Evolutionary conservation across 495 filamentous ascomycete genomes (phyloP).

Genomic region (Neurospora pannonica): DNA sequence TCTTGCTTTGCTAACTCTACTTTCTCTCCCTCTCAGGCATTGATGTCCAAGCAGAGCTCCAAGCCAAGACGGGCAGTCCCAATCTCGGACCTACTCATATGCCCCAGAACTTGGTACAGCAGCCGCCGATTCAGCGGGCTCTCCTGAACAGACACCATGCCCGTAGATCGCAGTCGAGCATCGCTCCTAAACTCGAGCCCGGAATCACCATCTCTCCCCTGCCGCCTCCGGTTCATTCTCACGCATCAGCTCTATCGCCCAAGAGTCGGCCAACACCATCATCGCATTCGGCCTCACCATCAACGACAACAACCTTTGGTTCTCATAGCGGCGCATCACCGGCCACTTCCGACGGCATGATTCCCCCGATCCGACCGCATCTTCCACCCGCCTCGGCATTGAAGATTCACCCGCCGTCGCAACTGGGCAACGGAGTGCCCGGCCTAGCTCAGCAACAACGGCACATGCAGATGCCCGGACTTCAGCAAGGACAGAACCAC

Average conservation of each 20-base stretch:
- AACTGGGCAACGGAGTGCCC: conserved; percentile 21
- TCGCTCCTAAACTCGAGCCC: conserved; percentile 61
- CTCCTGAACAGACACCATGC: conserved; percentile 63
- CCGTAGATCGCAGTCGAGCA: conserved; percentile 57
- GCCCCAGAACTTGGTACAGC: conserved; percentile 54
- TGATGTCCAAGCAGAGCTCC: conserved; percentile 92
- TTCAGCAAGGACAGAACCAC: conserved; percentile 25
- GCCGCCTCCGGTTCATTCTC: conserved; percentile 42
- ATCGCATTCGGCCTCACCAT: conserved; percentile 74
- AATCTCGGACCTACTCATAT: conserved; percentile 53
- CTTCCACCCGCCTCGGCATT: conserved; percentile 28
- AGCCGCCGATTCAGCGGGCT: conserved; percentile 61
- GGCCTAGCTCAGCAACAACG: conserved; percentile 38
- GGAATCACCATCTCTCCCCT: conserved; percentile 41
- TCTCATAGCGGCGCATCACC: conserved; percentile 63
- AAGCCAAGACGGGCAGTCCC: conserved; percentile 73
- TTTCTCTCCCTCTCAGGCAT: conserved; percentile 51
- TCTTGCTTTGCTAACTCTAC: not conserved
- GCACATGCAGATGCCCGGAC: conserved; percentile 32
- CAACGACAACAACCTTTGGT: conserved; percentile 60
- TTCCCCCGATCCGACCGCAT: conserved; percentile 33
- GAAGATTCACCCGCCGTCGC: conserved; percentile 29
- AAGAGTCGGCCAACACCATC: conserved; percentile 71
- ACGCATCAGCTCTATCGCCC: conserved; percentile 38
- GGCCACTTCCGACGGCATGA: conserved; percentile 46